Evolutionary conservation across 495 filamentous ascomycete species (phyloP), one percentile per base, ranked within the genome.

Genomic region (Aspergillus panamensis): DNA sequence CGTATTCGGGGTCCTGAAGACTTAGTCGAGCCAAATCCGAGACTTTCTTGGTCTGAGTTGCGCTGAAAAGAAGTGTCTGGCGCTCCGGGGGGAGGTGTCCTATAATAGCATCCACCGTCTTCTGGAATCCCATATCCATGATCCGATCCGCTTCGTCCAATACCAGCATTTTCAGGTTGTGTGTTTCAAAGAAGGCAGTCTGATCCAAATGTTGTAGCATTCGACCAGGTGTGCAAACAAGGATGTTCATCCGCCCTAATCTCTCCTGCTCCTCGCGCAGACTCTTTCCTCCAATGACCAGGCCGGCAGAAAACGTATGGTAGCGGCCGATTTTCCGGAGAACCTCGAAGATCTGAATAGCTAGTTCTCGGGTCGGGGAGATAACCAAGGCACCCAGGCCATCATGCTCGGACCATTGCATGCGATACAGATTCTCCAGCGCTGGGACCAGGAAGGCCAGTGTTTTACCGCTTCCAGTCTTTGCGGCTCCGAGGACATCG

Each of bases 171-270:
- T 95, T 88, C 51, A 99, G 66, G 70, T 94, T 96, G 62, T 90
- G 86, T 39, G 94, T 87, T 52, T 95, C 91, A 63, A 99, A 89
- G 32, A 85, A 83, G 6, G 91, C 88, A 0, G 94, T 97, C 74
- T 97, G 92, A 68, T 96, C 92, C 69, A 99, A 76, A 72, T 99
- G 94, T 70, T 99, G 95, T 48, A 97, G 73, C 80, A 99, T 93
- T 7, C 94, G 82, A 9, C 94, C 94, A 0, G 94, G 94, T 3
- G 94, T 99, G 66, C 93, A 96, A 3, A 99, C 92, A 12, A 99
- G 73, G 48, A 99, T 99, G 62, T 97, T 97, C 95, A 99, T 99
- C 58, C 91, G 80, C 12, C 87, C 85, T 53, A 99, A 67, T 35
- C 93, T 80, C 60, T 93, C 90, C 44, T 86, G 85, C 71, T 99